Evolutionary conservation across 805 yeast species (phyloP).

Genomic region (Schwanniomyces polymorphus): DNA sequence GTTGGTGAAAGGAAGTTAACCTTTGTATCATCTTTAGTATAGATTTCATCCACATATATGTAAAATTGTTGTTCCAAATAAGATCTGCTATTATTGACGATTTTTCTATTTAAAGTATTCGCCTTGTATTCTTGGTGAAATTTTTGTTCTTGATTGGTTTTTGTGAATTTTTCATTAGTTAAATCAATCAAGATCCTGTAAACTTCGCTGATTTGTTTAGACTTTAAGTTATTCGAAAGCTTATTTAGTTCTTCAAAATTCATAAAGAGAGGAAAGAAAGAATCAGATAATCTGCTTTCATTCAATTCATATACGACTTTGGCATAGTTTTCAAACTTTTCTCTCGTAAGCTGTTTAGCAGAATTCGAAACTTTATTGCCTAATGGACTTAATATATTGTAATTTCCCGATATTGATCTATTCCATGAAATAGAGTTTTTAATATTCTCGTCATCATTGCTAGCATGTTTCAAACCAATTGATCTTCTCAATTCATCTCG

Average conservation of each 20-base stretch:
- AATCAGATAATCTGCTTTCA: slow-evolving; percentile 57
- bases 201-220: slow-evolving; percentile 71
- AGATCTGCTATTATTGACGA: slow-evolving; percentile 54
- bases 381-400: slow-evolving; percentile 34
- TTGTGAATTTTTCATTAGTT: slow-evolving; percentile 35
- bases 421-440: slow-evolving; percentile 35
- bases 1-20: slow-evolving; percentile 52
- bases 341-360: slow-evolving; percentile 38
- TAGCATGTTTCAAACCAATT: slow-evolving; percentile 49
- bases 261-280: slow-evolving; percentile 55
- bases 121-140: slow-evolving; percentile 22
- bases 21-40: slow-evolving; percentile 52
- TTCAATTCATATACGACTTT: slow-evolving; percentile 69
- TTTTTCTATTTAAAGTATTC: slow-evolving; percentile 28
- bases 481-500: slow-evolving; percentile 72
- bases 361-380: slow-evolving; percentile 13
- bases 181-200: slow-evolving; percentile 66
- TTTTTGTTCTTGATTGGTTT: slow-evolving; percentile 34
- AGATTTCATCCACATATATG: slow-evolving; percentile 67
- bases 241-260: slow-evolving; percentile 63
- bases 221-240: slow-evolving; percentile 57
- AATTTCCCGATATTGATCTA: slow-evolving; percentile 29
- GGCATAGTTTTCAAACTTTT: slow-evolving; percentile 74
- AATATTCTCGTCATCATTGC: slow-evolving; percentile 5
- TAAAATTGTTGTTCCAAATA: slow-evolving; percentile 78